These are phyloP conservation scores for Cercospora berteroae DNA, from an alignment of 2,329 filamentous ascomycete species.

Conservation along the genomic window DNA sequence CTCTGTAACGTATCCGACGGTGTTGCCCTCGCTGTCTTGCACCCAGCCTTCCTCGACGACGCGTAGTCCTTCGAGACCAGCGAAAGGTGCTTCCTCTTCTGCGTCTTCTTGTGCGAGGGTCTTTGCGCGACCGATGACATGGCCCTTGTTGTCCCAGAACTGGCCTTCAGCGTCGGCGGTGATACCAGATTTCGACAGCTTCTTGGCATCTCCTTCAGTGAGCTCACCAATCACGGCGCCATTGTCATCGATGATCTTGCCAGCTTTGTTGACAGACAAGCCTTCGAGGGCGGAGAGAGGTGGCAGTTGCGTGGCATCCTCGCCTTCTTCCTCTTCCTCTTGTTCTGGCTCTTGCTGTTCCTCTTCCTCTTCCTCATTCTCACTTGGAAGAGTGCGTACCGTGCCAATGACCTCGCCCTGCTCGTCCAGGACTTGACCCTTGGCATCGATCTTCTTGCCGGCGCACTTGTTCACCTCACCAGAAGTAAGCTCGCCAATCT, in stretches of 20 bases:
- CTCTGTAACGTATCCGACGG: slow-evolving; percentile 50
- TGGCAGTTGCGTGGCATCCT: slow-evolving; percentile 41
- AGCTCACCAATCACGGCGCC: slow-evolving; percentile 51
- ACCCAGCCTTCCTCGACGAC: slow-evolving; percentile 52
- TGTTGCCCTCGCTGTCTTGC: slow-evolving; percentile 52
- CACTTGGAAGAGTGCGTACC: slow-evolving; percentile 51
- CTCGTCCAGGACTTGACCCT: slow-evolving; percentile 63
- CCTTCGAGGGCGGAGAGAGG: slow-evolving; percentile 52
- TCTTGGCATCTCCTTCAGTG: slow-evolving; percentile 52
- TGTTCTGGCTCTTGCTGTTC: slow-evolving; percentile 37
- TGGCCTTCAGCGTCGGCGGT: slow-evolving; percentile 49
- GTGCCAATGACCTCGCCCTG: slow-evolving; percentile 61
- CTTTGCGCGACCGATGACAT: slow-evolving; percentile 52
- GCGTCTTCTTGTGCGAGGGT: slow-evolving; percentile 48
- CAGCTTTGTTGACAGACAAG: slow-evolving; percentile 51
- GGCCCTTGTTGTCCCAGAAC: slow-evolving; percentile 55
- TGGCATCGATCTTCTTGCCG: slow-evolving; percentile 61
- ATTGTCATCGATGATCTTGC: slow-evolving; percentile 50
- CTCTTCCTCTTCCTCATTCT: slow-evolving; percentile 34
- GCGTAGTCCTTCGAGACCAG: slow-evolving; percentile 51
- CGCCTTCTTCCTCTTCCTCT: slow-evolving; percentile 36
- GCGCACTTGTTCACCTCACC: slow-evolving; percentile 62
- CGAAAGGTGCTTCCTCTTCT: slow-evolving; percentile 51
- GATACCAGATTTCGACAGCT: slow-evolving; percentile 50
- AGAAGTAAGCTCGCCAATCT: slow-evolving; percentile 53